Evolutionary conservation across 2,329 filamentous ascomycete genomes (phyloP).

Genomic region (Trichophyton schoenleinii): DNA sequence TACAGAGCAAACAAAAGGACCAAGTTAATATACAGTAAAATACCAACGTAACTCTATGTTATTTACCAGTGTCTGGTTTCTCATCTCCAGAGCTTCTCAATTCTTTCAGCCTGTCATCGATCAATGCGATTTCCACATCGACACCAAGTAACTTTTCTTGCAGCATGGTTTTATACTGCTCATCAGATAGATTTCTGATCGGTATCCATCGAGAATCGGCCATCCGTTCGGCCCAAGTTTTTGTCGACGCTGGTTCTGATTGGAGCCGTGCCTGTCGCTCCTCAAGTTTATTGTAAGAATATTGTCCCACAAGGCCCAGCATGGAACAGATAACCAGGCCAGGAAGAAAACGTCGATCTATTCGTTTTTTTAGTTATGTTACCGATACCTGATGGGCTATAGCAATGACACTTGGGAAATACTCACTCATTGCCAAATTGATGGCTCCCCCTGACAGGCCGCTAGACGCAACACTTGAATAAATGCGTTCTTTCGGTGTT

Average conservation of each 20-base stretch:
- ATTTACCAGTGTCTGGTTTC: not conserved
- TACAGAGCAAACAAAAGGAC: not conserved
- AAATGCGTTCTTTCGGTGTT: slow-evolving; percentile 47
- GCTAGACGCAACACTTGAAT: slow-evolving; percentile 59
- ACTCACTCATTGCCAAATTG: slow-evolving; percentile 44
- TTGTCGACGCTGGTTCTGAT: slow-evolving; percentile 21
- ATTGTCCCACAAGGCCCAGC: slow-evolving; percentile 46
- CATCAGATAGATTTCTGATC: slow-evolving; percentile 55
- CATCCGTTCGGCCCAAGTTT: slow-evolving; percentile 37
- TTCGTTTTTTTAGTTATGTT: slow-evolving; percentile 18
- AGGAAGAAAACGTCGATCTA: slow-evolving; percentile 47
- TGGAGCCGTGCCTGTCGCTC: slow-evolving; percentile 28
- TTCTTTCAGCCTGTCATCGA: slow-evolving; percentile 60
- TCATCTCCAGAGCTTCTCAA: slow-evolving; percentile 26
- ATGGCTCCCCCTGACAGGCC: slow-evolving; percentile 49
- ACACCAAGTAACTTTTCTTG: slow-evolving; percentile 57
- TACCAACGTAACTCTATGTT: not conserved
- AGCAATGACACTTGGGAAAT: slow-evolving; percentile 1
- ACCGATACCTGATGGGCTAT: not conserved
- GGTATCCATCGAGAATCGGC: slow-evolving; percentile 58
- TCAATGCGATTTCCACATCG: slow-evolving; percentile 63
- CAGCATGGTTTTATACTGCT: slow-evolving; percentile 60
- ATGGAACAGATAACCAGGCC: slow-evolving; percentile 48
- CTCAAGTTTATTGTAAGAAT: slow-evolving; percentile 42
- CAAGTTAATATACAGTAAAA: not conserved